Evolutionary conservation across 306 rosid genomes (phyloP), one percentile per base, ranked within the genome.

Genomic region (Cicer arietinum): DNA sequence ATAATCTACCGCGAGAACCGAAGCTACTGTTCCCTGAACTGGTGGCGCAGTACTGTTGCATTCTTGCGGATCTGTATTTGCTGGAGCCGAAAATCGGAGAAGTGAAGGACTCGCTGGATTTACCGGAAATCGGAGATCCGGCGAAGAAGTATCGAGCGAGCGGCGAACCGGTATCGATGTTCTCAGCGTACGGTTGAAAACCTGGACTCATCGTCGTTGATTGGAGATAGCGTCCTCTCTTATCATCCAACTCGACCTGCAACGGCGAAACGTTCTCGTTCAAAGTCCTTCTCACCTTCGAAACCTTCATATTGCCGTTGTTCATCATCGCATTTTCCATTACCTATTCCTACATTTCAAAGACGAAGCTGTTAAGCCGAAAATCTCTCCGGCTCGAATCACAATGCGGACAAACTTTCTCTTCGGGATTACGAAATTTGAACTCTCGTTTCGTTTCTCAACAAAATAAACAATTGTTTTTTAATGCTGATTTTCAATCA

Each of bases 161-260:
- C 50, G 90, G 90, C 13, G 89, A 78, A 35, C 73, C 81, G 44
- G 30, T 66, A 63, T 89, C 87, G 77, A 79, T 40, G 72, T 85
- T 89, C 73, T 89, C 90, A 1, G 81, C 17, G 85, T 43, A 81
- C 1, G 68, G 56, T 71, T 85, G 88, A 47, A 81, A 74, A 48
- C 54, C 57, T 50, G 89, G 83, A 82, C 85, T 85, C 76, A 73
- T 9, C 1, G 81, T 67, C 57, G 62, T 9, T 7, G 82, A 53
- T 39, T 64, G 80, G 48, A 72, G 79, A 69, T 64, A 74, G 60
- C 86, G 77, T 75, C 81, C 84, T 70, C 86, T 62, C 48, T 35
- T 83, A 8, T 84, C 79, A 7, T 82, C 84, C 57, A 54, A 16
- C 30, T 80, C 83, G 25, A 77, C 14, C 69, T 54, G 79, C 77